These are phyloP conservation scores for Suhomyces panamericanus DNA, from an alignment of 1,139 yeast species.

Conservation along the genomic window DNA sequence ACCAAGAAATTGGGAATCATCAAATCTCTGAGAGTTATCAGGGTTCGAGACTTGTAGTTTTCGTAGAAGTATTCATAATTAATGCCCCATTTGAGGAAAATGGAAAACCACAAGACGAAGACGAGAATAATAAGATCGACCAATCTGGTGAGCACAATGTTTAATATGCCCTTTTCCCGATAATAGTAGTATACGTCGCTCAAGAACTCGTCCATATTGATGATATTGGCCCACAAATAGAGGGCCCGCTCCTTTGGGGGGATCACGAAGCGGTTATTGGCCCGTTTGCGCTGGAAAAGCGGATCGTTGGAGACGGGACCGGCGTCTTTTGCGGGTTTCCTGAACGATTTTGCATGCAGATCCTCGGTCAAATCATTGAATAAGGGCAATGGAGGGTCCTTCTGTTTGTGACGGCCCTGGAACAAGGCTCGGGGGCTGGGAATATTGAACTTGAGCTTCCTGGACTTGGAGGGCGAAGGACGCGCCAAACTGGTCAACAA, in stretches of 20 bases:
- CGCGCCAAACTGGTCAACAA: constrained; percentile 6
- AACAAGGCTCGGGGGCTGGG: constrained; percentile 12
- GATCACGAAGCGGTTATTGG: constrained; percentile 22
- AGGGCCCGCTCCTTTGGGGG: constrained; percentile 78
- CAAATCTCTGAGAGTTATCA: constrained; percentile 44
- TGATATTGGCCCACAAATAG: constrained; percentile 96
- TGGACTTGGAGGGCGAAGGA: constrained; percentile 4
- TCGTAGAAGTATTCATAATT: constrained; percentile 51
- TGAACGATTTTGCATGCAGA: neutral
- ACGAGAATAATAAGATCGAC: constrained; percentile 71
- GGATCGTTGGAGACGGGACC: neutral
- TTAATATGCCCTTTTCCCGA: constrained; percentile 78
- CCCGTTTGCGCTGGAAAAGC: constrained; percentile 3
- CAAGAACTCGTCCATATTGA: constrained; percentile 82
- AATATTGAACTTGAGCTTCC: constrained; percentile 11
- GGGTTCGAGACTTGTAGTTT: constrained; percentile 29
- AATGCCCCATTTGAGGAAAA: constrained; percentile 81
- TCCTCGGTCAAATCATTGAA: constrained; percentile 2
- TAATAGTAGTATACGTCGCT: constrained; percentile 83
- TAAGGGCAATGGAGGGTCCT: constrained; percentile 7
- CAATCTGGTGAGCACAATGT: constrained; percentile 64
- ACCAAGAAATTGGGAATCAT: constrained; percentile 62
- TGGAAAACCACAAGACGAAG: constrained; percentile 75
- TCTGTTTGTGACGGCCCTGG: constrained; percentile 1
- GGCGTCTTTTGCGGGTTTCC: constrained; percentile 5